Evolutionary conservation across 1,139 yeast species (phyloP), one percentile per base, ranked within the genome.

Genomic region (Blastobotrys buckinghamii): DNA sequence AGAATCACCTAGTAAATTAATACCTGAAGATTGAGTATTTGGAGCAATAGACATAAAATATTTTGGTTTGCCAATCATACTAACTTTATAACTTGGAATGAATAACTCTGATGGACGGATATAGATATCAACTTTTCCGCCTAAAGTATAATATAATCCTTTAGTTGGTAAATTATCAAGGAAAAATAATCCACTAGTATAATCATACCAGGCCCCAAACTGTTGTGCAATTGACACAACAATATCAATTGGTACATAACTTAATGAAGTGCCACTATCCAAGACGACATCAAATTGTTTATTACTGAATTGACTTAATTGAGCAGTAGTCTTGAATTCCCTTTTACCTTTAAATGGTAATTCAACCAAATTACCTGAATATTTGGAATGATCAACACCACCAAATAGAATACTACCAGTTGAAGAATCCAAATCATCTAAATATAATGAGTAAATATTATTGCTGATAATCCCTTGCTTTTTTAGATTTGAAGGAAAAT

Each of bases 1-100:
- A 32, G 81, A 75, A 64, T 84, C 95, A 39, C 96, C 96, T 15
- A 85, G 62, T 16, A 78, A 69, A 42, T 54, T 53, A 51, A 63
- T 57, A 34, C 58, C 54, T 48, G 55, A 43, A 15, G 61, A 29
- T 49, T 56, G 53, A 12, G 40, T 34, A 43, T 57, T 59, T 16
- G 66, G 59, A 38, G 51, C 39, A 32, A 57, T 50, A n/a, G 58
- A 19, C 32, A 57, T 38, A 22, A 54, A 44, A 39, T 52, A 55
- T 19, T 41, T 39, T 33, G 24, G 24, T 22, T 39, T 16, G 1
- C 36, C 27, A 20, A 7, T 33, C 38, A 42, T 30, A 9, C 52
- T 50, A 32, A 49, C 38, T 13, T 44, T 32, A 6, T 45, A 29
- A 35, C 49, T 42, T 10, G 49, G 41, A 19, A 54, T 27, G 15